Conservation (phyloP, 177 flowering plant species). For the Vitis hybrid region DNA sequence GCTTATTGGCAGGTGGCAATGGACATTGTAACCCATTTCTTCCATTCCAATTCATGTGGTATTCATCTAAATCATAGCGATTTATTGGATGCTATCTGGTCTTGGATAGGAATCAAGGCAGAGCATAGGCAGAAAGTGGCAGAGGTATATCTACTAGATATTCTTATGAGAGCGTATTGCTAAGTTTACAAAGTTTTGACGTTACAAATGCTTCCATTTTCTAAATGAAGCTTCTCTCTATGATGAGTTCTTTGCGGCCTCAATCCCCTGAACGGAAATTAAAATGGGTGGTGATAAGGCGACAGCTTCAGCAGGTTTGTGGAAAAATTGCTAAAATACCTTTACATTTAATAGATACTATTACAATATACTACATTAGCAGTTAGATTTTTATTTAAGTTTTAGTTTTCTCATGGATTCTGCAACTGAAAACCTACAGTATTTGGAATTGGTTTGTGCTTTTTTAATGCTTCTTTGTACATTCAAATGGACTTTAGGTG, state of each 20-base stretch:
- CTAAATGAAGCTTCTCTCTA: conserved; percentile 70
- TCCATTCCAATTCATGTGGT: conserved; percentile 58
- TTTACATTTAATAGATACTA: neutral
- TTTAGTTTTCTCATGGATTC: neutral
- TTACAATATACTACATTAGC: neutral
- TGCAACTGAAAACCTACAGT: neutral
- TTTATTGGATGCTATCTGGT: conserved; percentile 86
- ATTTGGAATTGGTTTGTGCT: too few relatives aligned
- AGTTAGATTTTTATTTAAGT: too few relatives aligned
- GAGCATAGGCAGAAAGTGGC: conserved; percentile 81
- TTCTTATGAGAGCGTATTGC: conserved; percentile 1
- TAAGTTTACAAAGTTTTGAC: conserved; percentile 2
- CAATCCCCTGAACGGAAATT: conserved; percentile 79
- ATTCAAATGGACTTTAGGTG: too few relatives aligned
- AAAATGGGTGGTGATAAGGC: conserved; percentile 80
- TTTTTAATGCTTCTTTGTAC: neutral
- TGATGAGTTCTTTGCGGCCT: conserved; percentile 76
- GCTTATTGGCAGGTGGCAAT: conserved; percentile 54
- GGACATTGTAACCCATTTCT: conserved; percentile 59
- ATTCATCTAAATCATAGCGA: conserved; percentile 83
- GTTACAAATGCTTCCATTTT: conserved; percentile 13
- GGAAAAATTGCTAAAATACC: neutral
- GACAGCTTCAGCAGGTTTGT: conserved; percentile 88
- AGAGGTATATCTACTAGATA: conserved; percentile 48
- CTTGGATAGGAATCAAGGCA: conserved; percentile 80